phyloP scores from a whole-genome alignment of 768 basidiomycete species.

The Phaeotremella skinneri region DNA sequence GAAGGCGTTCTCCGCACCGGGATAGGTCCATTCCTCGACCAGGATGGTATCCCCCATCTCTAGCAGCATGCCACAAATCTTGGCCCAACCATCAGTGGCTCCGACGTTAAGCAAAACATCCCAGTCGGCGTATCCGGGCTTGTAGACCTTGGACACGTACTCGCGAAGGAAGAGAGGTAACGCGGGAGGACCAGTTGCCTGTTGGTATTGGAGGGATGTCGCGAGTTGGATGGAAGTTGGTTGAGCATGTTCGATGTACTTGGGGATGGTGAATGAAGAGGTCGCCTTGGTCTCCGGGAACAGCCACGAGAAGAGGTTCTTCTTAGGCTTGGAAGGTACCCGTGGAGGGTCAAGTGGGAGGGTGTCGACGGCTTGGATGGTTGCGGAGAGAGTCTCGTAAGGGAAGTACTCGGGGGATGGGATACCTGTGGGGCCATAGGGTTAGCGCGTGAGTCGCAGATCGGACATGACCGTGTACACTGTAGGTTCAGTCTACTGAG shows the following conservation, averaged over 20 bases:
- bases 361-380: conserved; percentile 58
- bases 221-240: conserved; percentile 61
- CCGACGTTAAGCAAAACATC: conserved; percentile 55
- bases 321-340: conserved; percentile 29
- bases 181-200: conserved; percentile 60
- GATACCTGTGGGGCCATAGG: conserved; percentile 56
- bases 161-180: conserved; percentile 62
- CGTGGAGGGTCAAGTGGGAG: conserved; percentile 55
- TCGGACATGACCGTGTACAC: not conserved
- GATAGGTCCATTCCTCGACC: conserved; percentile 66
- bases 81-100: conserved; percentile 58
- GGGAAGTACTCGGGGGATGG: conserved; percentile 65
- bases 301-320: conserved; percentile 44
- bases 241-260: conserved; percentile 56
- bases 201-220: conserved; percentile 68
- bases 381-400: conserved; percentile 62
- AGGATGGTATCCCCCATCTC: conserved; percentile 52
- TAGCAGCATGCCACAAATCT: conserved; percentile 61
- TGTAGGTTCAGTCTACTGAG: not conserved
- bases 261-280: conserved; percentile 60
- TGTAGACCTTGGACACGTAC: conserved; percentile 58
- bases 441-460: too few species aligned
- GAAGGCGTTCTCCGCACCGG: conserved; percentile 56
- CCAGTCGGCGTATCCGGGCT: conserved; percentile 62
- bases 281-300: conserved; percentile 54